phyloP scores from a whole-genome alignment of 495 filamentous ascomycete genomes.

The Penicillium chermesinum region DNA sequence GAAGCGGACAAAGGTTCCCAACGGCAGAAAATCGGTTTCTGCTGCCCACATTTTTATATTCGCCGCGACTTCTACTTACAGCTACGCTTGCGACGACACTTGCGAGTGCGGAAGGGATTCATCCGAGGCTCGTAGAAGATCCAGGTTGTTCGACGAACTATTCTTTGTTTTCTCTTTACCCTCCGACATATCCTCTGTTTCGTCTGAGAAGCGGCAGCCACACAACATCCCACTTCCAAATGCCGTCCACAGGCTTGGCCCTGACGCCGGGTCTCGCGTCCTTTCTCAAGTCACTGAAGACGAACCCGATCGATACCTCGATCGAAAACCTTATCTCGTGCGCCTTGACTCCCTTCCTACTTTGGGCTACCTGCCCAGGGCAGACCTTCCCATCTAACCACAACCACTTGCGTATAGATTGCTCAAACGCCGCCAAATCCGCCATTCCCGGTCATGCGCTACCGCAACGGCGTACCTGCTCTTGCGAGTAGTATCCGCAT shows the following conservation, averaged over 20 bases:
- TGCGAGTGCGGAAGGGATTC: neutral
- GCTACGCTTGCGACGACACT: neutral
- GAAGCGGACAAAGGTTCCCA: slow-evolving; percentile 25
- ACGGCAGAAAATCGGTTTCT: slow-evolving; percentile 29
- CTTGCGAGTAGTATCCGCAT: slow-evolving; percentile 70
- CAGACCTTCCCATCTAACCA: neutral
- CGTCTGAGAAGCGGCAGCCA: neutral
- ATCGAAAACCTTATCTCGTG: slow-evolving; percentile 79
- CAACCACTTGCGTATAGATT: slow-evolving; percentile 48
- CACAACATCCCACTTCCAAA: slow-evolving; percentile 28
- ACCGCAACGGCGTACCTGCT: slow-evolving; percentile 85
- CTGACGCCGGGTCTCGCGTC: slow-evolving; percentile 66
- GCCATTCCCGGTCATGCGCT: slow-evolving; percentile 79
- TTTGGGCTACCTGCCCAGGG: neutral
- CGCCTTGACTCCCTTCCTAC: slow-evolving; percentile 21
- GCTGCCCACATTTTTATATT: slow-evolving; percentile 19
- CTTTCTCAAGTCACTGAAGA: slow-evolving; percentile 72
- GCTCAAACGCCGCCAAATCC: slow-evolving; percentile 84
- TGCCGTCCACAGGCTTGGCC: slow-evolving; percentile 45
- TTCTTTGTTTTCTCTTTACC: too few species aligned
- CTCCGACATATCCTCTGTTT: neutral
- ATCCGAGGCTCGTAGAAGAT: too few species aligned
- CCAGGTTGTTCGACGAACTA: too few species aligned
- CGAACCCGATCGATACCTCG: slow-evolving; percentile 66
- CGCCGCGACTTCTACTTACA: neutral